Base-by-base conservation (phyloP, 257 asterid species). In the Fraxinus pennsylvanica region DNA sequence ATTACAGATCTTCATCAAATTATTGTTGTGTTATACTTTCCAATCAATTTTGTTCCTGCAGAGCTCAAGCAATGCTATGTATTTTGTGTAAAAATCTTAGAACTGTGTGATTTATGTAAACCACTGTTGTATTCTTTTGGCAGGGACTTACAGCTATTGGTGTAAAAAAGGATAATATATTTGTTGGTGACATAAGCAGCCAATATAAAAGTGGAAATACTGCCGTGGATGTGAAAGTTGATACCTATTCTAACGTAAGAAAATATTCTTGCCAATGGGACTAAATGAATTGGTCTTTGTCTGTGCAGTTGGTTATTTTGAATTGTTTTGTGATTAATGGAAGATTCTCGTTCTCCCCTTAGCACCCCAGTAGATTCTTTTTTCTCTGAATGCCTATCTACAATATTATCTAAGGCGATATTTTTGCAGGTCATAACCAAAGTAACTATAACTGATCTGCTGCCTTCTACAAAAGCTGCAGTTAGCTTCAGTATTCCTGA, bases 91-190 rank as follows among this genome's bases (percentile, higher is more conserved):
- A n/a, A 65, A 66, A 0, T 27, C 4, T 47, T 15, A 76, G 76
- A 71, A 43, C 80, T 63, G 21, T 78, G 52, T 35, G 57, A 61
- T 35, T 59, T 61, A 22, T 15, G 36, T 12, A 74, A 66, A 82
- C 69, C 45, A 41, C 15, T 74, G 41, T 15, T 70, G 61, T 70
- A 39, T 80, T 57, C 36, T 72, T 80, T 80, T 78, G 35, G 22
- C 88, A 93, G 98, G 98, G 95, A 73, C 81, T 93, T 77, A 89
- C 95, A 15, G 97, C 95, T 68, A 84, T 86, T 84, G 98, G 97
- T 41, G 80, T 92, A 15, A 93, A 89, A 86, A 89, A 83, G 87
- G 93, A 88, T 82, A 87, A 92, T 76, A 82, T 89, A 30, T 93
- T 92, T 85, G 82, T 90, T 65, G 96, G 95, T 84, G 97, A 92